Base-by-base conservation (phyloP, 345 rosid genomes). In the Erodium maritimum region DNA sequence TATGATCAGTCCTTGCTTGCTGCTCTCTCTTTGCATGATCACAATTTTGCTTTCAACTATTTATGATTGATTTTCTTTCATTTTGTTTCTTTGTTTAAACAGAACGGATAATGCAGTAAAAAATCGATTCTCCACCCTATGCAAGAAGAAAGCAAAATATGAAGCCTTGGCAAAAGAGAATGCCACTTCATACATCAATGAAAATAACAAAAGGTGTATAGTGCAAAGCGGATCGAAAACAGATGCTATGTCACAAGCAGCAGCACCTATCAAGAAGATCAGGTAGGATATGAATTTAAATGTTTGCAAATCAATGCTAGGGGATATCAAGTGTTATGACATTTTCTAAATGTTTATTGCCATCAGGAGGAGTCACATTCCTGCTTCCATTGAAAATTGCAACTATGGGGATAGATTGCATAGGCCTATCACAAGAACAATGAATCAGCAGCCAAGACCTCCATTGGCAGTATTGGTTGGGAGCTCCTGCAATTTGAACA, bases 51-150 rank as follows among this genome's bases (percentile, higher is more conserved):
- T 42, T 42, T 3, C 48, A 10, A 42, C 48, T 42, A 11, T 42
- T 0, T 42, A 42, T 42, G 48, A 42, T 42, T n/a, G 10, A 50
- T 22, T 34, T 17, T 5, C 33, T 17, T 8, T 25, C 57, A 17
- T 34, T 34, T 10, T 48, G n/a, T n/a, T n/a, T n/a, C n/a, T 11
- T 5, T 59, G 62, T 60, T 65, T 62, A 63, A 65, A 70, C 78
- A 93, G 99, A 77, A 93, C 99, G 21, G 99, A 93, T 78, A 93
- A 93, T 64, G 99, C 99, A n/a, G 99, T 93, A 73, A 93, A 93
- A 77, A 93, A 93, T 63, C 79, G 99, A 50, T 93, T 93, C 71
- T 74, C 99, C 16, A 93, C 99, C 21, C 73, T 93, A 46, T 89
- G 99, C 73, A 93, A 93, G 85, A 93, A 89, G 75, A 93, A 87